Percentiles rank a stretch among this genome's conserved stretches.
Evolutionary conservation across 2,329 filamentous ascomycete species (phyloP).

Genomic region (Sporothrix protearum): DNA sequence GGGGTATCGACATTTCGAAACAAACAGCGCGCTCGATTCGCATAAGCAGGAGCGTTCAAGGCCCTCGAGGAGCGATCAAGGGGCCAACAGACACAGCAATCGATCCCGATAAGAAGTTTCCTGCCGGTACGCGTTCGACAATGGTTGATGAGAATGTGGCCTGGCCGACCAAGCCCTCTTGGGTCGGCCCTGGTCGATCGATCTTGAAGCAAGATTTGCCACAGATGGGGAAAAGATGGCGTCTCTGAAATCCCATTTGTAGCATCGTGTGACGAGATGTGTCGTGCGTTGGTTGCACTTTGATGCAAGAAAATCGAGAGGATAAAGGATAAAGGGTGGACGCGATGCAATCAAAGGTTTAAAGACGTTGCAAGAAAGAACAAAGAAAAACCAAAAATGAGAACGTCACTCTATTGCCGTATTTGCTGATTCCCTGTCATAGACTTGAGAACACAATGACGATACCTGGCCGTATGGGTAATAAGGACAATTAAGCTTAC

Average conservation of each 20-base stretch:
- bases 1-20: neutral
- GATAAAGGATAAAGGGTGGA: neutral
- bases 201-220: neutral
- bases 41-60: neutral
- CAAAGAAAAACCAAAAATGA: neutral
- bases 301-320: neutral
- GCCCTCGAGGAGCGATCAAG: neutral
- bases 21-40: slow-evolving; percentile 6
- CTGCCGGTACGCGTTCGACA: neutral
- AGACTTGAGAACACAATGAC: neutral
- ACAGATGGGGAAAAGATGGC: neutral
- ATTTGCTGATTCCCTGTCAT: neutral
- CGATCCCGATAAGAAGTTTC: neutral
- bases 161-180: neutral
- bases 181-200: neutral
- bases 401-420: neutral
- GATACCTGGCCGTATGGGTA: neutral
- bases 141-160: neutral
- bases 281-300: neutral
- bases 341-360: neutral
- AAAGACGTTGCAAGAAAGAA: neutral
- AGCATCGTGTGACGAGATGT: neutral
- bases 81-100: neutral
- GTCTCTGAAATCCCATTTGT: slow-evolving; percentile 3
- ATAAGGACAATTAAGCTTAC: neutral